Evolutionary conservation across 768 basidiomycete genomes (phyloP).

Genomic region (Strobilomyces confusus): DNA sequence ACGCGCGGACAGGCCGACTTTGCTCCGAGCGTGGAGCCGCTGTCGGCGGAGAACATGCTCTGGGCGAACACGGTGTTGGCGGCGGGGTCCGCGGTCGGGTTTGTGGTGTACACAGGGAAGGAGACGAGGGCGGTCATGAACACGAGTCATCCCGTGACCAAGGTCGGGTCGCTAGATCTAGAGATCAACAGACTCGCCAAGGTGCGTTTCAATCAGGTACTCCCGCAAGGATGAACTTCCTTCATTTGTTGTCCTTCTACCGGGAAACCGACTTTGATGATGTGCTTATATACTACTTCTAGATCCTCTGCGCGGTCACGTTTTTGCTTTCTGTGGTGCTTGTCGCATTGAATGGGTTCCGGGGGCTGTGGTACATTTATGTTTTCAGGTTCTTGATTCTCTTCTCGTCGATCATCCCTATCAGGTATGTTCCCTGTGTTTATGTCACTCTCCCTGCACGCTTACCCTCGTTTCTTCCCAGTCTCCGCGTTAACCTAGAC

Average conservation of each 20-base stretch:
- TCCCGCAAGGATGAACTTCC: neutral
- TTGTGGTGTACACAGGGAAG: conserved; percentile 90
- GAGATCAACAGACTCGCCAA: conserved; percentile 97
- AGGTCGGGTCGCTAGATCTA: conserved; percentile 85
- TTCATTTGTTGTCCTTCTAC: neutral
- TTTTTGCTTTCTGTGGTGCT: conserved; percentile 88
- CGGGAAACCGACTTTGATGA: neutral
- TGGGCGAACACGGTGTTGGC: conserved; percentile 99
- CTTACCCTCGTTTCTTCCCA: conserved; percentile 25
- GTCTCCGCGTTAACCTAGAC: conserved; percentile 97
- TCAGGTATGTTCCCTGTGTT: conserved; percentile 61
- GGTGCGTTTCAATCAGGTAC: conserved; percentile 40
- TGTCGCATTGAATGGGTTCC: conserved; percentile 94
- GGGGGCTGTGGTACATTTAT: conserved; percentile 94
- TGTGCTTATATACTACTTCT: neutral
- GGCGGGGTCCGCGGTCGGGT: conserved; percentile 87
- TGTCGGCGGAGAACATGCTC: conserved; percentile 93
- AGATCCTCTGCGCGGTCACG: conserved; percentile 95
- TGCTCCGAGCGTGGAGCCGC: conserved; percentile 59
- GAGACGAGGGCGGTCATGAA: conserved; percentile 99
- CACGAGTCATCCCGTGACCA: conserved; percentile 94
- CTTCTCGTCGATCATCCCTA: conserved; percentile 98
- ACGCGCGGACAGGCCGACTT: conserved; percentile 35
- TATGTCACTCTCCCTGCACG: neutral
- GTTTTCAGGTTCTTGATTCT: conserved; percentile 95